A percentile compares a stretch with the other conserved stretches of the same genome.
phyloP scores from a whole-genome alignment of 2,329 filamentous ascomycete genomes.

The Fusarium mangiferae region DNA sequence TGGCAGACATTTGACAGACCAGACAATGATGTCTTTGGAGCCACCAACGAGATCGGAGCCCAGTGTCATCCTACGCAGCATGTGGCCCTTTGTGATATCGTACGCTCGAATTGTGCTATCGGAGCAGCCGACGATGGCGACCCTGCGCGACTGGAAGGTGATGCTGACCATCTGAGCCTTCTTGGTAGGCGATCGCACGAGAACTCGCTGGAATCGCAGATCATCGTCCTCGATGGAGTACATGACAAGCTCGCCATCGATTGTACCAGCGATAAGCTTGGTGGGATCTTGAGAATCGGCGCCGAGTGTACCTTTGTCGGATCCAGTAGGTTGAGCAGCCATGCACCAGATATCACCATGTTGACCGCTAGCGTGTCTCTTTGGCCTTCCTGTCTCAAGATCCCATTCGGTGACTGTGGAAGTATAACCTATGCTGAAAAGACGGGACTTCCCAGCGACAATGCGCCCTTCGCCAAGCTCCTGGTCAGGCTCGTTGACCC shows the following conservation, averaged over 20 bases:
- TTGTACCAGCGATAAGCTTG: conserved; percentile 86
- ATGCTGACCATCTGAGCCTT: conserved; percentile 91
- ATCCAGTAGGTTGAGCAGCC: conserved; percentile 76
- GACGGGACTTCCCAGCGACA: conserved; percentile 76
- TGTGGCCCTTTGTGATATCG: conserved; percentile 81
- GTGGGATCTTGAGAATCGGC: conserved; percentile 52
- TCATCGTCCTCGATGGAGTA: conserved; percentile 88
- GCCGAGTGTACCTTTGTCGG: conserved; percentile 36
- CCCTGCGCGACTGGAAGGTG: conserved; percentile 85
- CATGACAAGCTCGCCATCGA: conserved; percentile 88
- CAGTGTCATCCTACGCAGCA: conserved; percentile 84
- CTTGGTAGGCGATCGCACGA: conserved; percentile 82
- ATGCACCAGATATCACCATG: conserved; percentile 98
- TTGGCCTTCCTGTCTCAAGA: conserved; percentile 78
- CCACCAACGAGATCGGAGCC: conserved; percentile 81
- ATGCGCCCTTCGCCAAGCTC: conserved; percentile 69
- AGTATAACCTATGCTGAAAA: conserved; percentile 97
- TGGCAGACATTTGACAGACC: conserved; percentile 89
- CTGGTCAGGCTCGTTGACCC: conserved; percentile 87
- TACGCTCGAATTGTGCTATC: conserved; percentile 95
- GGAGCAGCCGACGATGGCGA: conserved; percentile 90
- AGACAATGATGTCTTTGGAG: conserved; percentile 87
- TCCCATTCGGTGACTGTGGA: conserved; percentile 96
- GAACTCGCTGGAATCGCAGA: conserved; percentile 79
- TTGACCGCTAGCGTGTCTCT: conserved; percentile 87